Base-by-base conservation (phyloP, 139 green algal genomes). In the Nannochloris sp. region DNA sequence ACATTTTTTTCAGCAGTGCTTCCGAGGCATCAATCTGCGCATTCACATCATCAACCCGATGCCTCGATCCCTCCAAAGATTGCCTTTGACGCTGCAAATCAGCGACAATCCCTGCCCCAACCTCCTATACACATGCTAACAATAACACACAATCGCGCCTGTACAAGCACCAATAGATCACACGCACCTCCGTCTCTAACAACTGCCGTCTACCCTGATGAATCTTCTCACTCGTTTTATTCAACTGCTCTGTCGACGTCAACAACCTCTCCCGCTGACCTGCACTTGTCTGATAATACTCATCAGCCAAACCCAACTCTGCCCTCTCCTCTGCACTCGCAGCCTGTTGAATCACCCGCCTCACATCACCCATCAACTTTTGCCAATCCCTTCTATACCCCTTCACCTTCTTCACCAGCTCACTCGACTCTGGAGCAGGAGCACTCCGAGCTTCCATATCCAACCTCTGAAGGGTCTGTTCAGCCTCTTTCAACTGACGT, bases 401-500 rank as follows among this genome's bases (percentile, higher is more conserved):
- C 61, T 89, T 87, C 4, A 94, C 75, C 59, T 95, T 93, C 9
- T 65, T 60, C 28, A 89, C 64, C 36, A 94, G 66, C 12, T 70
- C 33, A 3, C 73, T 70, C 6, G 79, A 84, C 31, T 81, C 66
- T 16, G 87, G 79, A 5, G 80, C 66, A 2, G 86, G 69, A 49
- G 93, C 72, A 71, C 79, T 92, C 29, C 91, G 76, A 2, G 91
- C 91, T 70, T 97, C 91, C 80, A 97, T 91, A 61, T 97, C 91
- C 86, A 97, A 91, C 16, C 89, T 77, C 68, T 94, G 88, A n/a
- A 97, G 80, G 50, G 95, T 77, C 36, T 85, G 82, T 6, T 96
- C 89, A 36, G 86, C 87, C 46, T 94, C 79, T 46, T 61, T 73
- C 16, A 96, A 63, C 16, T 91, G 85, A 25, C 49, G 63, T 28